Evolutionary conservation across 805 yeast species (phyloP).

Genomic region (Jamesozyma piceae): DNA sequence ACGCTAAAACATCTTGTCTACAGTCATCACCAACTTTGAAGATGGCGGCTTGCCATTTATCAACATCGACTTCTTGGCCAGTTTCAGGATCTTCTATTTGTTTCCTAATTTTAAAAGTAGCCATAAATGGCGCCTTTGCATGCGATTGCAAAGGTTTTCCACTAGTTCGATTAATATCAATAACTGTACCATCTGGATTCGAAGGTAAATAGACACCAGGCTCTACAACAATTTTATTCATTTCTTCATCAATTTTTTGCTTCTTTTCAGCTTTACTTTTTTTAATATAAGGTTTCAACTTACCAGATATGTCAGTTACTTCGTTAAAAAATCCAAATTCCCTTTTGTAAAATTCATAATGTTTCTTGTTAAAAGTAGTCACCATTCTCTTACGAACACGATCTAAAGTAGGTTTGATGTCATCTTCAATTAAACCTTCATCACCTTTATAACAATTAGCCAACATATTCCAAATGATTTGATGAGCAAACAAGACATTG

Average conservation of each 20-base stretch:
- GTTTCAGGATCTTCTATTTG: constrained; percentile 35
- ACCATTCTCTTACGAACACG: constrained; percentile 58
- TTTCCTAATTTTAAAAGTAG: constrained; percentile 76
- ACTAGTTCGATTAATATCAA: constrained; percentile 83
- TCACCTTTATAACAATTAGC: constrained; percentile 91
- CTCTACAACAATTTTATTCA: constrained; percentile 63
- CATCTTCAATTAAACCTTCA: constrained; percentile 70
- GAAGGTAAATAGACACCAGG: constrained; percentile 89
- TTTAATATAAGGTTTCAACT: constrained; percentile 87
- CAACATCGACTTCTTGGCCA: constrained; percentile 39
- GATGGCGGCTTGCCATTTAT: constrained; percentile 88
- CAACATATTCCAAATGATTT: constrained; percentile 94
- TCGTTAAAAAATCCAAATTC: constrained; percentile 87
- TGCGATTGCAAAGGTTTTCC: constrained; percentile 95
- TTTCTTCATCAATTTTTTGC: constrained; percentile 90
- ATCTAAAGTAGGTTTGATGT: constrained; percentile 75
- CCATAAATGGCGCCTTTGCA: constrained; percentile 98
- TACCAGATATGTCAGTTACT: constrained; percentile 90
- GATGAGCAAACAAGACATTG: constrained; percentile 89
- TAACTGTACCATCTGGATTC: constrained; percentile 90
- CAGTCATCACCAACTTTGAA: constrained; percentile 99
- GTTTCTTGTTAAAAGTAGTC: constrained; percentile 47
- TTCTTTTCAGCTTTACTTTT: constrained; percentile 94
- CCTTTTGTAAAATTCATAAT: constrained; percentile 58
- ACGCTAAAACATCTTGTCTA: constrained; percentile 90